Conservation (phyloP, 148 eudicot genomes). For the Diospyros lotus region DNA sequence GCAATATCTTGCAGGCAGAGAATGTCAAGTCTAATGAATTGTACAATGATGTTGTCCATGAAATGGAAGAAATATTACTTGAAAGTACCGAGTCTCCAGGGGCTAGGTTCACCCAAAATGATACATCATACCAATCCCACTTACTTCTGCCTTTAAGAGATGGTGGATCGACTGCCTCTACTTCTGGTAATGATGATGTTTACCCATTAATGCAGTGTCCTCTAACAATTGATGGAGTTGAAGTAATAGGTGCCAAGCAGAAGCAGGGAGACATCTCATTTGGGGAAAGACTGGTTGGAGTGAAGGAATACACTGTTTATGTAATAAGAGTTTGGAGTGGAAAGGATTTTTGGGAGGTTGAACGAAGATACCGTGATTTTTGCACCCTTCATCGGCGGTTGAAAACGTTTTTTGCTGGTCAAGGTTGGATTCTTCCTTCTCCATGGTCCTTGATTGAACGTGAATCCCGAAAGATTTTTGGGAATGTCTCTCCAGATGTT, state of each 20-base stretch:
- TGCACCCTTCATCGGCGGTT: slow-evolving; percentile 61
- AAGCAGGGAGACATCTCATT: slow-evolving; percentile 78
- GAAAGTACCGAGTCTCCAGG: slow-evolving; percentile 57
- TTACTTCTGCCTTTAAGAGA: slow-evolving; percentile 51
- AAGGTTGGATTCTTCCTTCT: slow-evolving; percentile 76
- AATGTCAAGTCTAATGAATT: slow-evolving; percentile 58
- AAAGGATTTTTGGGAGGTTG: slow-evolving; percentile 77
- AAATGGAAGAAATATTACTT: slow-evolving; percentile 95
- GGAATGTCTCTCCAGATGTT: slow-evolving; percentile 85
- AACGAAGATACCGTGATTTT: slow-evolving; percentile 91
- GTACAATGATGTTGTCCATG: slow-evolving; percentile 78
- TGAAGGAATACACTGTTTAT: slow-evolving; percentile 85
- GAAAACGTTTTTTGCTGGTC: slow-evolving; percentile 54
- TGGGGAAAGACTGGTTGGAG: slow-evolving; percentile 92
- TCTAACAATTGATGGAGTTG: slow-evolving; percentile 59
- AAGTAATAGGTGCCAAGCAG: slow-evolving; percentile 85
- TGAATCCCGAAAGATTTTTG: slow-evolving; percentile 79
- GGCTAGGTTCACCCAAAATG: slow-evolving; percentile 39
- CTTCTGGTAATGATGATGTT: slow-evolving; percentile 45
- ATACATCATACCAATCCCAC: slow-evolving; percentile 27
- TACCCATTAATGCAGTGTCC: slow-evolving; percentile 27
- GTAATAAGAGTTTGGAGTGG: slow-evolving; percentile 62
- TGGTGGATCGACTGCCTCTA: slow-evolving; percentile 69
- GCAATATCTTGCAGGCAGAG: slow-evolving; percentile 29
- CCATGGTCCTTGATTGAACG: slow-evolving; percentile 75